Conservation (phyloP, 352 stramenopile species). For the Pythium biforme region DNA sequence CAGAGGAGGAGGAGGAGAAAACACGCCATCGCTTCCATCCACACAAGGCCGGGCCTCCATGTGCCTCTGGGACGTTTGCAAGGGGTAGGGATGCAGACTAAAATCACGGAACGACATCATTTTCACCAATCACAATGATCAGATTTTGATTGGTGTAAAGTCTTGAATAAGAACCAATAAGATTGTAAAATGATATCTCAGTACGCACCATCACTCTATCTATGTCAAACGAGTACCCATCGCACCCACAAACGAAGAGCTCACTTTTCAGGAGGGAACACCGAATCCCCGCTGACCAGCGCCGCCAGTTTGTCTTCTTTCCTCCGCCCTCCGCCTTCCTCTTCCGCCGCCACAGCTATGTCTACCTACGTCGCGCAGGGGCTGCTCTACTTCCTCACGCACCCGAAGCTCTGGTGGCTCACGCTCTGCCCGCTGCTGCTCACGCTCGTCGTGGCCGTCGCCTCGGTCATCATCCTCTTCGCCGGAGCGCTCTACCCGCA, state of each 20-base stretch:
- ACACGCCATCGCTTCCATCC: not conserved
- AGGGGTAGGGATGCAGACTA: not conserved
- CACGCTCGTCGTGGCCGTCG: conserved; percentile 48
- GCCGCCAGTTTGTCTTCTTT: not conserved
- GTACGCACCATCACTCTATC: conserved; percentile 1
- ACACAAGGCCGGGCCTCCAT: not conserved
- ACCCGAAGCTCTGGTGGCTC: conserved; percentile 56
- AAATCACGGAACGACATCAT: not conserved
- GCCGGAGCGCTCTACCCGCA: conserved; percentile 43
- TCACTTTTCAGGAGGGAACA: not conserved
- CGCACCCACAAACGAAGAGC: not conserved
- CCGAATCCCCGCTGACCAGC: not conserved
- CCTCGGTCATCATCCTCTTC: conserved; percentile 49
- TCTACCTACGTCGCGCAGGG: conserved; percentile 54
- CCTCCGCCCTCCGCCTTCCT: no score
- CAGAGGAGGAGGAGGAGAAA: not conserved
- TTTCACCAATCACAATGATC: not conserved
- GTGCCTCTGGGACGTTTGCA: not conserved
- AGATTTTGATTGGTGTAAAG: not conserved
- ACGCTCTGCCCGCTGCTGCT: conserved; percentile 58
- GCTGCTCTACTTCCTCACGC: conserved; percentile 53
- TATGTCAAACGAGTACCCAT: conserved; percentile 1
- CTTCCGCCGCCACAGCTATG: conserved; percentile 25
- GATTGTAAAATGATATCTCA: not conserved
- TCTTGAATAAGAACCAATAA: not conserved